phyloP scores from a whole-genome alignment of 75 land plant species.

The Selaginella tamariscina region DNA sequence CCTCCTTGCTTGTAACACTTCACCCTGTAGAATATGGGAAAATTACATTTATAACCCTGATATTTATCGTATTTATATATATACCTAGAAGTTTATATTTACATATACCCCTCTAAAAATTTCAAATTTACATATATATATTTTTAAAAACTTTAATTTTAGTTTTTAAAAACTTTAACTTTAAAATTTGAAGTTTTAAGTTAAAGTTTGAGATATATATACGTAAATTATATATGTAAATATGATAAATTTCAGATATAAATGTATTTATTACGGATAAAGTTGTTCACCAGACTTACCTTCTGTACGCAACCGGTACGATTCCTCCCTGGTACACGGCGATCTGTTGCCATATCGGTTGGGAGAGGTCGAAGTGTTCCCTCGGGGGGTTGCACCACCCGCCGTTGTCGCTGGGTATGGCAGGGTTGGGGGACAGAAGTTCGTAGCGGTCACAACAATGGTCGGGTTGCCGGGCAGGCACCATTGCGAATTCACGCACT shows the following conservation, averaged over 20 bases:
- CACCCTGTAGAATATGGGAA: conserved; percentile 12
- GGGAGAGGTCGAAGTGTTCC: conserved; percentile 19
- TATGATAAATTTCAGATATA: too few species aligned
- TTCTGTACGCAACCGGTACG: conserved; percentile 19
- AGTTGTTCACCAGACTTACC: conserved; percentile 1
- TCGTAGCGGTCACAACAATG: conserved; percentile 17
- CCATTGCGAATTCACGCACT: conserved; percentile 11
- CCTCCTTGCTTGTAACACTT: conserved; percentile 16
- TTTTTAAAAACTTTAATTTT: too few species aligned
- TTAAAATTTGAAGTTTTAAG: too few species aligned
- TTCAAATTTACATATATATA: too few species aligned
- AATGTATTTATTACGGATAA: too few species aligned
- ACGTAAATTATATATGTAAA: too few species aligned
- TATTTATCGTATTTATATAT: too few species aligned
- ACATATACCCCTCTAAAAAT: too few species aligned
- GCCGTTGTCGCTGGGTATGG: conserved; percentile 2
- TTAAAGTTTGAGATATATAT: too few species aligned
- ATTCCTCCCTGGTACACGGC: conserved; percentile 13
- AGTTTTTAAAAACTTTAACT: too few species aligned
- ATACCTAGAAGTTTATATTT: too few species aligned
- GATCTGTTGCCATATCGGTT: conserved; percentile 16
- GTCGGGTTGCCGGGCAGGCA: conserved; percentile 17
- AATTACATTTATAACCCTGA: too few species aligned
- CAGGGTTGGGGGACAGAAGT: conserved; percentile 24
- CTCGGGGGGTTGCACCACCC: conserved; percentile 24